Evolutionary conservation across 108 stramenopile species (phyloP), one percentile per base, ranked within the genome.

Genomic region (Cyclostephanos invisitatus): DNA sequence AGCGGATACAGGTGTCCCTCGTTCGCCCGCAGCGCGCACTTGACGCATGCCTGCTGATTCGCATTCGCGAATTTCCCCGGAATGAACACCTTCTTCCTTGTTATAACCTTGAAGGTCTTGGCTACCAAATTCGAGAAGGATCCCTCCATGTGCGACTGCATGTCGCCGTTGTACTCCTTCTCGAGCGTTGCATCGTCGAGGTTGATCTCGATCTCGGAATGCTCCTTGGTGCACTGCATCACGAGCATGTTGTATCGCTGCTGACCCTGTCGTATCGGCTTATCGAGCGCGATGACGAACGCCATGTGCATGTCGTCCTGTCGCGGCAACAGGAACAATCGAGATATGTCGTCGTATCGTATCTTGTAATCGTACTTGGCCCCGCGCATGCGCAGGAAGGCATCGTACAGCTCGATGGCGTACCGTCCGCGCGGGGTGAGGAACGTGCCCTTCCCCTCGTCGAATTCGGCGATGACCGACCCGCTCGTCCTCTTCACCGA

Each of bases 321-420:
- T 76, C 92, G 94, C 47, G 96, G 96, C 75, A 99, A 79, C 21
- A 99, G 69, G 72, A 97, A 99, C 27, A 99, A 74, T 24, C 97
- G 80, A 57, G 89, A 93, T 48, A 99, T 97, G 74, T 98, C 96
- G 60, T 94, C 91, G 83, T 98, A 99, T 68, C 88, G 86, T 77
- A 99, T 97, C 73, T 98, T 98, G 95, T 97, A 98, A 84, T 98
- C 97, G 83, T 99, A 98, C 71, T 96, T 98, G 64, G 89, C 89
- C 29, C 94, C 96, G 22, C 86, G 84, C 89, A 90, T 88, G 50
- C 96, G 84, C 57, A 98, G 80, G 77, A 96, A 98, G 21, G 80
- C 78, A 68, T 95, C 90, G 83, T 97, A 92, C 67, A 99, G 70
- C 73, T 98, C 95, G 59, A 99, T 85, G 18, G 90, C 78, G 69